phyloP scores from a whole-genome alignment of 1,284 basidiomycete genomes.

The Malassezia psittaci region DNA sequence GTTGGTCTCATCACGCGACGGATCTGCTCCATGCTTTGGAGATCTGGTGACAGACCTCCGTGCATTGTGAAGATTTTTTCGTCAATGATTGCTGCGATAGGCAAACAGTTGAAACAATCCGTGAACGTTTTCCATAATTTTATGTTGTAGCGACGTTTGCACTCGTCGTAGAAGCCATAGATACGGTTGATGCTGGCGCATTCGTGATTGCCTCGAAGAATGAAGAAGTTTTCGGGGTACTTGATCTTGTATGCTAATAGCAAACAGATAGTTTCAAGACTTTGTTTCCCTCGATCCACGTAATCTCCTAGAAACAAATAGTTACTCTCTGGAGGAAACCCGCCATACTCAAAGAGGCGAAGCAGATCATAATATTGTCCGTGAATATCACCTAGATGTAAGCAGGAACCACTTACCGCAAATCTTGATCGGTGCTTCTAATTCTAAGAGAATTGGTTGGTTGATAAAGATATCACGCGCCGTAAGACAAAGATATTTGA shows the following conservation, averaged over 20 bases:
- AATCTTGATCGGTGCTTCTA: constrained; percentile 93
- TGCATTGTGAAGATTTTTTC: constrained; percentile 90
- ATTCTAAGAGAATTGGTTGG: constrained; percentile 83
- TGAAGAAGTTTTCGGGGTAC: constrained; percentile 96
- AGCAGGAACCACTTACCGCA: constrained; percentile 61
- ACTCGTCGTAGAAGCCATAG: constrained; percentile 94
- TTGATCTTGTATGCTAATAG: constrained; percentile 93
- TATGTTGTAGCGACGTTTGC: constrained; percentile 96
- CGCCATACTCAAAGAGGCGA: constrained; percentile 85
- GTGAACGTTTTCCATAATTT: constrained; percentile 97
- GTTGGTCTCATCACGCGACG: constrained; percentile 97
- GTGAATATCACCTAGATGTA: constrained; percentile 65
- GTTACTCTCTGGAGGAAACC: constrained; percentile 89
- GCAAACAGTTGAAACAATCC: constrained; percentile 90
- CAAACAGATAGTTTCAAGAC: constrained; percentile 76
- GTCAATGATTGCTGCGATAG: constrained; percentile 90
- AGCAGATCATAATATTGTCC: constrained; percentile 91
- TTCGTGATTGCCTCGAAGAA: constrained; percentile 85
- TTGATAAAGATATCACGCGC: constrained; percentile 91
- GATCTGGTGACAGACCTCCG: constrained; percentile 81
- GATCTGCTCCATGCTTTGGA: constrained; percentile 99
- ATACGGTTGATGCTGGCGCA: constrained; percentile 90
- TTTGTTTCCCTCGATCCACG: constrained; percentile 89
- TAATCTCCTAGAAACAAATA: constrained; percentile 93
- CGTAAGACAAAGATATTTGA: constrained; percentile 88